Conservation (phyloP, 495 filamentous ascomycete genomes). For the Tuber indicum region DNA sequence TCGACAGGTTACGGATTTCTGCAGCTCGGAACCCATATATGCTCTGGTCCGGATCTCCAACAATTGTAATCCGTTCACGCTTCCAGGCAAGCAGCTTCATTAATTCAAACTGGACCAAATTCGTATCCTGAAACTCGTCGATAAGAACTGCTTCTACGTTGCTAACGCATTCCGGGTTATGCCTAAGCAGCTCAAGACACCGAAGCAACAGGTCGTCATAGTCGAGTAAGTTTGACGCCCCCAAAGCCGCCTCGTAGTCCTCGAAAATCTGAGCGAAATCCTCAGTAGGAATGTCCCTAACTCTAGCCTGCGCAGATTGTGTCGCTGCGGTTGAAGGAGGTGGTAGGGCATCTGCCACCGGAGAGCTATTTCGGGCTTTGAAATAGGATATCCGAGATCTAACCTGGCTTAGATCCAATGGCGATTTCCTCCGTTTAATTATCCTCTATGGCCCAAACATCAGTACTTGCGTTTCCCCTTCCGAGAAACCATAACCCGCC, state of each 20-base stretch:
- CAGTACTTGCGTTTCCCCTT: background rate
- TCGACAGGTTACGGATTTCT: constrained; percentile 80
- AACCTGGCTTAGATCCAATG: constrained; percentile 62
- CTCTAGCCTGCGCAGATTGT: constrained; percentile 44
- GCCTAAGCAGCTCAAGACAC: constrained; percentile 71
- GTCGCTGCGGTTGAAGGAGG: constrained; percentile 16
- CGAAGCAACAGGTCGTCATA: constrained; percentile 89
- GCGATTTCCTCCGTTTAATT: constrained; percentile 55
- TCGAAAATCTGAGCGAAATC: constrained; percentile 68
- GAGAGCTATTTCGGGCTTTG: constrained; percentile 57
- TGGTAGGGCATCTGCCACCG: constrained; percentile 25
- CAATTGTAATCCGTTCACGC: constrained; percentile 74
- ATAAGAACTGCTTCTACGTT: constrained; percentile 90
- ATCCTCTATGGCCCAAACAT: constrained; percentile 53
- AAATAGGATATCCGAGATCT: constrained; percentile 73
- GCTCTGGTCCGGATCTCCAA: constrained; percentile 96
- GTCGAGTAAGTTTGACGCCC: constrained; percentile 76
- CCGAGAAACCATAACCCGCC: constrained; percentile 34
- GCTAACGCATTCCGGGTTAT: constrained; percentile 74
- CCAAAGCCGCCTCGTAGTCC: constrained; percentile 70
- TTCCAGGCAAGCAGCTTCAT: constrained; percentile 80
- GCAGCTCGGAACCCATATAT: constrained; percentile 98
- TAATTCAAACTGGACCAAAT: constrained; percentile 87
- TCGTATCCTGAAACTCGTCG: constrained; percentile 98
- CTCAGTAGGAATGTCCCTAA: constrained; percentile 57